Evolutionary conservation across 2,329 filamentous ascomycete species (phyloP), one percentile per base, ranked within the genome.

Genomic region (Scedosporium dehoogii): DNA sequence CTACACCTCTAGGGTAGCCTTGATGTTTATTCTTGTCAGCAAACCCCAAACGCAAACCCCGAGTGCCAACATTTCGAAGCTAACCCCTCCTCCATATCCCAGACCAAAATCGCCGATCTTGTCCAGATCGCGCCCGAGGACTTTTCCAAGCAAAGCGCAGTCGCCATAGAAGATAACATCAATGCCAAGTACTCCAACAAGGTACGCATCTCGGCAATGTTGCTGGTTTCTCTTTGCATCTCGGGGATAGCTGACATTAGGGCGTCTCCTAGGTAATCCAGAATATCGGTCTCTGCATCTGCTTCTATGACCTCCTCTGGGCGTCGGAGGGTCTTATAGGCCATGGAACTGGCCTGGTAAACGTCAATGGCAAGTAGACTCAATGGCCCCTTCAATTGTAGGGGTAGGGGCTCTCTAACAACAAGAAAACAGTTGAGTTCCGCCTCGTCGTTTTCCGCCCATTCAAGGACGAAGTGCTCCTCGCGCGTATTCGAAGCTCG

Each of bases 161-260:
- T 92, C 66, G 91, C 92, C 1, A 91, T 99, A 66, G 92, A 97
- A 75, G 92, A 99, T 77, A 94, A 94, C 70, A 94, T 99, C 77
- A 97, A 99, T 73, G 83, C 87, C 66, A 99, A 99, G 76, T 99
- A 97, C 75, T 87, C 93, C 64, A 97, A 99, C 77, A 94, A 93
- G 76, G 88, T 91, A 21, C 25, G 10, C 14, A n/a, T 6, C 16
- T 7, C 29, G 9, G 14, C 9, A 7, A 25, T 16, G 4, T 23
- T 18, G n/a, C 4, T 2, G 4, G 21, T 27, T 57, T 46, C 18
- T 56, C 51, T 57, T 51, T n/a, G 62, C 53, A 42, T 18, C 27
- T 29, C 29, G 6, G 4, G 5, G 51, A 7, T 55, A 55, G 23
- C 21, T 38, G 33, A 38, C 33, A 12, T 12, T 6, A 14, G 23